Evolutionary conservation across 352 stramenopile genomes (phyloP).

Genomic region (Albugo laibachii): DNA sequence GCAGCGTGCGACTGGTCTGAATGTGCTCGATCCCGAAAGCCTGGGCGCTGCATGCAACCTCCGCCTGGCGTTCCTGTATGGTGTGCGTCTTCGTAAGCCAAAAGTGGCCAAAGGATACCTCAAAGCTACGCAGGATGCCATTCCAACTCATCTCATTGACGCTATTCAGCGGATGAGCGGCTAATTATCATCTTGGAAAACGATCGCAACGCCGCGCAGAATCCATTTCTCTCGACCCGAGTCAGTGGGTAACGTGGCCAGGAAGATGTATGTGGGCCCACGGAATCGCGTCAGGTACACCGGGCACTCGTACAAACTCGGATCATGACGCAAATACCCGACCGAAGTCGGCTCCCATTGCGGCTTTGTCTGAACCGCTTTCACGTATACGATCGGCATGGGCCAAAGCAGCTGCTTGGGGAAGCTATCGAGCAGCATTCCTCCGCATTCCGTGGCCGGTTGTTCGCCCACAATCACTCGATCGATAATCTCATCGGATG

Average conservation of each 20-base stretch:
- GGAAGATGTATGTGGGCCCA: constrained; percentile 91
- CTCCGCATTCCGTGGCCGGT: constrained; percentile 68
- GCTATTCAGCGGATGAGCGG: neutral
- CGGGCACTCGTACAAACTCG: constrained; percentile 88
- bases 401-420: constrained; percentile 89
- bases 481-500: constrained; percentile 77
- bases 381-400: constrained; percentile 90
- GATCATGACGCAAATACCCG: constrained; percentile 87
- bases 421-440: constrained; percentile 84
- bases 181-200: constrained; percentile 93
- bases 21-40: too few relatives aligned
- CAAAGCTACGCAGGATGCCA: too few relatives aligned
- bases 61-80: too few relatives aligned
- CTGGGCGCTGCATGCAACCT: too few relatives aligned
- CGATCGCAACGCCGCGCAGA: constrained; percentile 81
- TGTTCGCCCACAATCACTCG: constrained; percentile 70
- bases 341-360: constrained; percentile 90
- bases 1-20: too few relatives aligned
- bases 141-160: too few relatives aligned
- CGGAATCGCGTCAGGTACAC: constrained; percentile 95
- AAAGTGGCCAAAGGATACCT: too few relatives aligned
- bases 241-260: constrained; percentile 88
- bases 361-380: constrained; percentile 85
- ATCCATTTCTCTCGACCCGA: constrained; percentile 87
- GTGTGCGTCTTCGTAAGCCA: too few relatives aligned